Percentiles rank a stretch among this genome's conserved stretches.
phyloP scores from a whole-genome alignment of 2,329 filamentous ascomycete genomes.

The Arthrobotrys conoides region DNA sequence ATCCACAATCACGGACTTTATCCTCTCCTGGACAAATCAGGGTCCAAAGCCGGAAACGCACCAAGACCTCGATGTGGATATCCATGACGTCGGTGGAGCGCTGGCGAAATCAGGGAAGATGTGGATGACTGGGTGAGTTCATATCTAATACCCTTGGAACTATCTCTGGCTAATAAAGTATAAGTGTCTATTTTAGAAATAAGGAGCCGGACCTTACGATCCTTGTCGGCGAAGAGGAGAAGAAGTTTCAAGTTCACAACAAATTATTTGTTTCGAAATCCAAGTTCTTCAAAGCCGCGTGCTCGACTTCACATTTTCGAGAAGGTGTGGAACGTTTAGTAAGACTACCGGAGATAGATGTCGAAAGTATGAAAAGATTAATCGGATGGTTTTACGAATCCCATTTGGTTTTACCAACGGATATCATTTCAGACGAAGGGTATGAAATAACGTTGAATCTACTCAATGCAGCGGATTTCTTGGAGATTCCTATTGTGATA shows the following conservation, averaged over 20 bases:
- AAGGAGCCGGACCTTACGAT: constrained; percentile 34
- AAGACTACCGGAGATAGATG: constrained; percentile 35
- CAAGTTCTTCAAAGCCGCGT: constrained; percentile 51
- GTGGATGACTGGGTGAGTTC: background rate
- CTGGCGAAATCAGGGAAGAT: background rate
- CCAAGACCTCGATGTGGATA: constrained; percentile 8
- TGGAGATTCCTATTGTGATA: constrained; percentile 19
- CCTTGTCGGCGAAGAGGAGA: constrained; percentile 15
- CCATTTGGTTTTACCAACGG: constrained; percentile 22
- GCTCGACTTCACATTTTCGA: constrained; percentile 33
- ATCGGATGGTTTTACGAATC: constrained; percentile 42
- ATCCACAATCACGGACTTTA: background rate
- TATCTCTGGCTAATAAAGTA: background rate
- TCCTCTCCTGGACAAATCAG: background rate
- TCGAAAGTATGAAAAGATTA: constrained; percentile 8
- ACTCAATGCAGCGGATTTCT: constrained; percentile 50
- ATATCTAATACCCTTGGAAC: no score
- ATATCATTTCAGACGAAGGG: constrained; percentile 31
- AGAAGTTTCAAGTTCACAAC: constrained; percentile 36
- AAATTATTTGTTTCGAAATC: constrained; percentile 28
- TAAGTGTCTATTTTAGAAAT: constrained; percentile 6
- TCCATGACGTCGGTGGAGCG: background rate
- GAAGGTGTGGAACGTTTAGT: constrained; percentile 37
- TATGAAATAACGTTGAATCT: constrained; percentile 31
- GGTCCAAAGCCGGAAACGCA: background rate